Conservation (phyloP, 352 stramenopile species). For the Pythium dissimile region DNA sequence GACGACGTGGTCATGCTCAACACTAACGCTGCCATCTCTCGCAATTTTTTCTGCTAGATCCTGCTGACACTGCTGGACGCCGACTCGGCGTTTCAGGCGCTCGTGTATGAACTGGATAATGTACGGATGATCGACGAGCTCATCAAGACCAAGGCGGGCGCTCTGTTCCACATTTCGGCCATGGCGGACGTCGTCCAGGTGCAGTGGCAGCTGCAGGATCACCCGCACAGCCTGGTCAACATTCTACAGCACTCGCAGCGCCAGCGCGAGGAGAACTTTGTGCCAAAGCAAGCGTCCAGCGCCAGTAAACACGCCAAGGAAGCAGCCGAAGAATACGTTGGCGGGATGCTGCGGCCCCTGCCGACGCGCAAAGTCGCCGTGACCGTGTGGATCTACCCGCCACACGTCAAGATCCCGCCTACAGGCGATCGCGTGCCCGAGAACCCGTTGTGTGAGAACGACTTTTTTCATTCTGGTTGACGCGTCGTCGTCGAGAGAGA, state of each 20-base stretch:
- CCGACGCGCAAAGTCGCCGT: conserved; percentile 53
- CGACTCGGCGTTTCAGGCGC: conserved; percentile 47
- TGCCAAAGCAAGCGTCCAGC: neutral
- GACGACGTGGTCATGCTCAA: no score
- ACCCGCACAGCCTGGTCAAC: conserved; percentile 42
- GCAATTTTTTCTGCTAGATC: conserved; percentile 1
- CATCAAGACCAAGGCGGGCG: conserved; percentile 37
- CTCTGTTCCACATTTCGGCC: conserved; percentile 20
- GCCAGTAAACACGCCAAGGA: neutral
- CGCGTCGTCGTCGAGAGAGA: neutral
- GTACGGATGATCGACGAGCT: conserved; percentile 31
- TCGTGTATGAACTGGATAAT: conserved; percentile 53
- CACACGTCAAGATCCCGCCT: conserved; percentile 52
- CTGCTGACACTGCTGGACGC: conserved; percentile 38
- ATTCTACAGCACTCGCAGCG: conserved; percentile 31
- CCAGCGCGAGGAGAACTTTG: conserved; percentile 26
- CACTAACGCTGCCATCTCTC: no score
- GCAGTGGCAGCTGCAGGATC: conserved; percentile 62
- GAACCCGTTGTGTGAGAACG: conserved; percentile 30
- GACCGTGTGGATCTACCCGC: conserved; percentile 71
- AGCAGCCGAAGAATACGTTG: conserved; percentile 23
- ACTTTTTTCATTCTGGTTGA: conserved; percentile 51
- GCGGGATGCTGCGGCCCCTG: conserved; percentile 42
- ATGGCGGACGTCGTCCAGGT: conserved; percentile 30
- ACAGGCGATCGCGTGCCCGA: conserved; percentile 52